phyloP scores from a whole-genome alignment of 345 rosid species.

The Camelina neglecta region DNA sequence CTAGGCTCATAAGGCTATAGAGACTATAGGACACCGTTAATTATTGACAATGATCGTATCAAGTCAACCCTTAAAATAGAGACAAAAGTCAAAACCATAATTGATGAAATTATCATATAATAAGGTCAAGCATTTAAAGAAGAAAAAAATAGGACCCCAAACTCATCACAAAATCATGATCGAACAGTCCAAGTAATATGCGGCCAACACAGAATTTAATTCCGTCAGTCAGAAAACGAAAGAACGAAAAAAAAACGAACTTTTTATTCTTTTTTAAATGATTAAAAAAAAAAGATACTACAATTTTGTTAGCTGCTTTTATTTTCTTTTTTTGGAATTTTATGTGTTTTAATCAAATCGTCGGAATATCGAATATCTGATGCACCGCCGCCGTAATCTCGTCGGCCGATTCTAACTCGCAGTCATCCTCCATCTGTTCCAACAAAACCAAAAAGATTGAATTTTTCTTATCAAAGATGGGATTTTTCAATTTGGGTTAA shows the following conservation, averaged over 20 bases:
- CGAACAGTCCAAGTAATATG: conserved; percentile 35
- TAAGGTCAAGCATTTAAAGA: conserved; percentile 26
- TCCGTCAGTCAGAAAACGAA: conserved; percentile 28
- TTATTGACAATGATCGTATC: neutral
- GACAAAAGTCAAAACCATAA: conserved; percentile 34
- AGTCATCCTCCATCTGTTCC: conserved; percentile 68
- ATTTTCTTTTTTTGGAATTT: neutral
- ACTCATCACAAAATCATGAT: conserved; percentile 26
- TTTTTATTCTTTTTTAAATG: too few species aligned
- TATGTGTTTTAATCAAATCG: conserved; percentile 4
- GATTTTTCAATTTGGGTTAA: conserved; percentile 17
- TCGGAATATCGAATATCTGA: conserved; percentile 57
- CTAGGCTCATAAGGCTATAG: conserved; percentile 6
- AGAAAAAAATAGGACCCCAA: conserved; percentile 30
- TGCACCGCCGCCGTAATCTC: conserved; percentile 62
- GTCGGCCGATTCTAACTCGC: conserved; percentile 60
- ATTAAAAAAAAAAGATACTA: neutral
- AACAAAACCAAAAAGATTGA: neutral
- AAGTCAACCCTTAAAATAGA: conserved; percentile 26
- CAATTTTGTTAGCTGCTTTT: conserved; percentile 13
- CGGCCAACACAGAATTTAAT: conserved; percentile 33
- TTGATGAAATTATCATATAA: conserved; percentile 28
- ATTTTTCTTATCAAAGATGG: neutral
- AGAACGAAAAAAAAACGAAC: neutral
- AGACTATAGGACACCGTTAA: neutral